Evolutionary conservation across 2,329 filamentous ascomycete genomes (phyloP).

Genomic region (Botrytis fragariae): DNA sequence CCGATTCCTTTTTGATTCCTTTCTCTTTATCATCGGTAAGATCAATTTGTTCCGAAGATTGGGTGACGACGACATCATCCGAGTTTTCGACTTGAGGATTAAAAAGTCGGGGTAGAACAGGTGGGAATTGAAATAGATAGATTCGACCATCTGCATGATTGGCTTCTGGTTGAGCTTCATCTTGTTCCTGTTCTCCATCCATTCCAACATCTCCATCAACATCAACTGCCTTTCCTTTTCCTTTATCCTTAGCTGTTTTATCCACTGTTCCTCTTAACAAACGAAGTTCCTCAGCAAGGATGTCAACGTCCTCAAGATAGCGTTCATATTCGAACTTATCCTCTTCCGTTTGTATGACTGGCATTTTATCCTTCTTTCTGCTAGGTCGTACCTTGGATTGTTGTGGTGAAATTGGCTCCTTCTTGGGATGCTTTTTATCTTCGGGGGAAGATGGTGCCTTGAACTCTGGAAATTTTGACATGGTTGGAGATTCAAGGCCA

Average conservation of each 20-base stretch:
- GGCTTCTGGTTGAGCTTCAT: constrained; percentile 24
- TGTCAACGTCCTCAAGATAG: constrained; percentile 45
- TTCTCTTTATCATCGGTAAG: constrained; percentile 29
- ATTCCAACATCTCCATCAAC: constrained; percentile 42
- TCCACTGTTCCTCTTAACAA: constrained; percentile 32
- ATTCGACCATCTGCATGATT: constrained; percentile 50
- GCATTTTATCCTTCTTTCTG: constrained; percentile 32
- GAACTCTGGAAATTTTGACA: constrained; percentile 12
- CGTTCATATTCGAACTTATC: constrained; percentile 51
- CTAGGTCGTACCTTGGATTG: not conserved
- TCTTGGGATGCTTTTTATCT: constrained; percentile 15
- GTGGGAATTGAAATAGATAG: constrained; percentile 65
- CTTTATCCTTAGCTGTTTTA: constrained; percentile 28
- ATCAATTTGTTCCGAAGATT: constrained; percentile 25
- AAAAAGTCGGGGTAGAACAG: constrained; percentile 55
- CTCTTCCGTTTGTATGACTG: constrained; percentile 51
- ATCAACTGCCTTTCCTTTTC: constrained; percentile 41
- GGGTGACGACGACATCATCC: constrained; percentile 38
- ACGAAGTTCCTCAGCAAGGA: constrained; percentile 46
- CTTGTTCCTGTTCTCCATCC: constrained; percentile 25
- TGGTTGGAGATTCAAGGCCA: constrained; percentile 10
- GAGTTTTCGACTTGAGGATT: constrained; percentile 41
- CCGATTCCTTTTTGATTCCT: constrained; percentile 27
- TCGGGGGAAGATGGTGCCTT: constrained; percentile 17
- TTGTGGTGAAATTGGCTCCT: not conserved